Evolutionary conservation across 1,284 basidiomycete genomes (phyloP), one percentile per base, ranked within the genome.

Genomic region (Cutaneotrichosporon sp.): DNA sequence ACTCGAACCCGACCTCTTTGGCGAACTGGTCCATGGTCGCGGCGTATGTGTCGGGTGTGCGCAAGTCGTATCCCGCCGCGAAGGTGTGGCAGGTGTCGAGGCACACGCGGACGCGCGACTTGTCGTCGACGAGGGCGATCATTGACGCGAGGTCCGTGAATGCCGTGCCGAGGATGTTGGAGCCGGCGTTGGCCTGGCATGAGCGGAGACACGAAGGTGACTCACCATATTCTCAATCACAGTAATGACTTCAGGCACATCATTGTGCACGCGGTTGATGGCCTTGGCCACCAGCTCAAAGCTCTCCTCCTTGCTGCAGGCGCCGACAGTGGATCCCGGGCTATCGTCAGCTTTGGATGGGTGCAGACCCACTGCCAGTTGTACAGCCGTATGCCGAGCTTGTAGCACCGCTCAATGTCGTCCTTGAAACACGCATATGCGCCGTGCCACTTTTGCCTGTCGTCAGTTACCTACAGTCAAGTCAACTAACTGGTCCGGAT

Each of bases 41-140:
- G 4, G 62, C 58, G 56, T 75, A 75, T 0, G 67, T 54, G n/a
- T 69, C 67, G 6, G 66, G 62, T 5, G 84, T 85, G 17, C 86
- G 79, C 32, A 92, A 80, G 66, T 91, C 87, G 66, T 91, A 90
- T 0, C 88, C 87, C 1, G 88, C 85, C 5, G 88, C 85, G 58
- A 88, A 89, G 62, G 84, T 77, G 74, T 93, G 89, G 68, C 89
- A 91, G 0, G 90, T 91, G 73, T 93, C 90, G 51, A 93, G 74
- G 71, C 89, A 92, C 2, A 91, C 84, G 0, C 88, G 86, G 0
- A 92, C 82, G 31, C 89, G 75, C 0, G 75, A 72, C 71, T 90
- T 90, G 67, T 91, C 82, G 5, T 84, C 76, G 1, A 92, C 86
- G n/a, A 78, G 76, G 0, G 75, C 68, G 35, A 93, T 90, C 54